Percentiles rank a stretch among this genome's conserved stretches.
Evolutionary conservation across 75 land plant species (phyloP).

Genomic region (Pinus tabuliformis): DNA sequence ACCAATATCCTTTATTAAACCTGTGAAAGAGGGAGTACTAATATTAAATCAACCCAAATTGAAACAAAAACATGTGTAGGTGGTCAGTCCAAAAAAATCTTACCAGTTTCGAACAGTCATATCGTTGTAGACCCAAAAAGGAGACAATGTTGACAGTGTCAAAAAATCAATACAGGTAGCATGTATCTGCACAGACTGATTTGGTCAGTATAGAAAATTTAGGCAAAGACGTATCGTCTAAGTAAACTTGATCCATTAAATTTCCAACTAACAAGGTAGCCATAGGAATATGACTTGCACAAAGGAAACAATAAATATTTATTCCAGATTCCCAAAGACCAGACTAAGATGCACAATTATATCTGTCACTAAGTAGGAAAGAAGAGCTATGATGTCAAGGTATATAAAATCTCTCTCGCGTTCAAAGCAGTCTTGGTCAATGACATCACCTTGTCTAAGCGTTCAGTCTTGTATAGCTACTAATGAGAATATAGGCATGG

Average conservation of each 20-base stretch:
- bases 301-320: not conserved
- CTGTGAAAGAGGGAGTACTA: constrained; percentile 25
- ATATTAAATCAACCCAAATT: not conserved
- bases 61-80: not conserved
- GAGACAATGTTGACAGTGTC: constrained; percentile 63
- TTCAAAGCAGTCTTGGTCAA: constrained; percentile 3
- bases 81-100: constrained; percentile 7
- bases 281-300: not conserved
- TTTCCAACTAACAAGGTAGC: not conserved
- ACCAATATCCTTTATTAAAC: constrained; percentile 76
- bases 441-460: not conserved
- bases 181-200: constrained; percentile 63
- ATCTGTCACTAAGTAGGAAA: not conserved
- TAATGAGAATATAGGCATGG: not conserved
- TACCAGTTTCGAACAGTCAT: constrained; percentile 84
- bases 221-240: not conserved
- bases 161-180: constrained; percentile 69
- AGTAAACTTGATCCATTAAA: not conserved
- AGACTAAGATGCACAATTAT: not conserved
- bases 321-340: not conserved
- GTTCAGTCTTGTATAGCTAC: not conserved
- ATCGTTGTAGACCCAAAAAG: constrained; percentile 99
- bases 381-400: not conserved
- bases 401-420: not conserved
- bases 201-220: not conserved